Percentiles rank a stretch among this genome's conserved stretches.
These are phyloP conservation scores for Phytophthora meadii DNA, from an alignment of 352 stramenopile genomes.

Conservation along the genomic window DNA sequence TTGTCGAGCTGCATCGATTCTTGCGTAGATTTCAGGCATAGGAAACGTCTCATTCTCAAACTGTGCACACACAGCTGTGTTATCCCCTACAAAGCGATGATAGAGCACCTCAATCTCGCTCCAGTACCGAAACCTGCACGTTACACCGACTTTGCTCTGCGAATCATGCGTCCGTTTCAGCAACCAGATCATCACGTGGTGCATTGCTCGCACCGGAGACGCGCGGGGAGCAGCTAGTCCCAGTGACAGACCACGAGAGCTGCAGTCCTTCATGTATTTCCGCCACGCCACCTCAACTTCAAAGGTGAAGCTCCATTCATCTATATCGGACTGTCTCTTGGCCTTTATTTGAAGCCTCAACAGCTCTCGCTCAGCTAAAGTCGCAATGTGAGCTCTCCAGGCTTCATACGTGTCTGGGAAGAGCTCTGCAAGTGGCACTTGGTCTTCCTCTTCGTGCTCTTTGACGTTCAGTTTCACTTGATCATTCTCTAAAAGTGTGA, in stretches of 20 bases:
- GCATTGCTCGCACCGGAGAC: conserved; percentile 35
- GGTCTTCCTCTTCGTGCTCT: conserved; percentile 1
- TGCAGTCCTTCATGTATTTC: conserved; percentile 30
- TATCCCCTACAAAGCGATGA: conserved; percentile 30
- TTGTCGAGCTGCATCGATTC: conserved; percentile 51
- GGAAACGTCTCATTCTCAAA: conserved; percentile 42
- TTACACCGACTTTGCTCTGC: conserved; percentile 3
- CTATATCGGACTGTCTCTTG: not conserved
- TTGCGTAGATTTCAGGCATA: conserved; percentile 65
- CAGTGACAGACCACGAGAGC: conserved; percentile 4
- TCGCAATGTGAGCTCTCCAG: conserved; percentile 24
- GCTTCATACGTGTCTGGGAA: conserved; percentile 26
- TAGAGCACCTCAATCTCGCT: conserved; percentile 65
- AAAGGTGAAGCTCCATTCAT: conserved; percentile 35
- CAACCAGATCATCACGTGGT: conserved; percentile 69
- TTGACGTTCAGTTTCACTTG: conserved; percentile 20
- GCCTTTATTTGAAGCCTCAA: conserved; percentile 47
- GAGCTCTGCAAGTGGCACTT: conserved; percentile 32
- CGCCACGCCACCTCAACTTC: conserved; percentile 46
- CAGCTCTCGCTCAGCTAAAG: conserved; percentile 36
- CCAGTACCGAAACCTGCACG: conserved; percentile 58
- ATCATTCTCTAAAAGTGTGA: conserved; percentile 14
- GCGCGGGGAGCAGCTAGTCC: conserved; percentile 14
- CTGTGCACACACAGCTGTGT: conserved; percentile 1
- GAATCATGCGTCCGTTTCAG: conserved; percentile 33